Evolutionary conservation across 352 stramenopile genomes (phyloP), one percentile per base, ranked within the genome.

Genomic region (Phytophthora europaea): DNA sequence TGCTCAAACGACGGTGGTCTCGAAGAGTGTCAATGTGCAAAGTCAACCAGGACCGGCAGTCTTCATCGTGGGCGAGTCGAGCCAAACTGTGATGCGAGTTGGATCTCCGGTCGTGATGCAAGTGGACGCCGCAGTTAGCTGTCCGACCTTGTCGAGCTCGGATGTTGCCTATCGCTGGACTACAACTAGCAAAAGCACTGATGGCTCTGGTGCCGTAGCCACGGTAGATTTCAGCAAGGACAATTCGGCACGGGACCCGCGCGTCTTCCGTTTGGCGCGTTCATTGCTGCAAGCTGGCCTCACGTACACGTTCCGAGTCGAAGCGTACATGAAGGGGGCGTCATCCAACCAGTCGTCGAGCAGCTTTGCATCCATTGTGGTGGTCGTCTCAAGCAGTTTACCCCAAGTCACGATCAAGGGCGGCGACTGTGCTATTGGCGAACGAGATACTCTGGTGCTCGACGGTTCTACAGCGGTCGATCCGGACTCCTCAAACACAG

Each of bases 211-310:
- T 6, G 59, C 74, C 18, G 38, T 61, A 10, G 33, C 53, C 4
- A 65, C 50, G 15, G 71, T 85, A 31, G 70, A 86, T 20, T 68
- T 91, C 20, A 88, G 77, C 26, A 68, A 76, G 10, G 78, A 71
- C 26, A 93, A 94, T 54, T 78, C 72, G 0, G 88, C 86, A n/a
- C 80, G 82, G 50, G 84, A 94, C 45, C 85, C 88, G 4, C 82
- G 85, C 13, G 69, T 87, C 6, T 95, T 93, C 51, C 82, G 76
- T 16, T 56, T 94, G 0, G 54, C 77, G 0, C 72, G 82, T 2
- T 73, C 80, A 5, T 55, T 68, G 9, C 61, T 95, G 0, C 61
- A 78, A 18, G 70, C 73, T 6, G 79, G 76, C 2, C 72, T 69
- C n/a, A 83, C 76, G 2, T 94, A 94, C 52, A 81, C 71, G n/a